A percentile compares a stretch with the other conserved stretches of the same genome.
These are phyloP conservation scores for Amoebophrya sp. DNA, from an alignment of 169 alveolate species.

Conservation along the genomic window DNA sequence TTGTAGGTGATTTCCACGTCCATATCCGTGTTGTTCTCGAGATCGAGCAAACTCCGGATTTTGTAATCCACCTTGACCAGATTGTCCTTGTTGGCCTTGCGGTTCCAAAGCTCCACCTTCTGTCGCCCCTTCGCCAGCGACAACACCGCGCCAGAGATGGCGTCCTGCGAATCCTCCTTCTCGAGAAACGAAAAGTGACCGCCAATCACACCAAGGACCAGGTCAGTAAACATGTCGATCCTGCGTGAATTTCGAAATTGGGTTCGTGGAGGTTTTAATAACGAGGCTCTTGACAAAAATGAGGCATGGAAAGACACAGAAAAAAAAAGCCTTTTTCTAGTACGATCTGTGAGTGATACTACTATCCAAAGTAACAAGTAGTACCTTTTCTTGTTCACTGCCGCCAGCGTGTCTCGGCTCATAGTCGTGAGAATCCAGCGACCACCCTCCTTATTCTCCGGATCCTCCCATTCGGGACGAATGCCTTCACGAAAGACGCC, in stretches of 20 bases:
- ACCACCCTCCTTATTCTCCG: background rate
- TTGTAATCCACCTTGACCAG: slow-evolving; percentile 2
- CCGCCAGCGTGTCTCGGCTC: no score
- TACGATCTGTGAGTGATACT: no score
- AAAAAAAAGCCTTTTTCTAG: no score
- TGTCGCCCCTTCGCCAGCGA: background rate
- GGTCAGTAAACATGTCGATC: background rate
- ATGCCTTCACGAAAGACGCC: background rate
- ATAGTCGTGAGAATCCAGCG: background rate
- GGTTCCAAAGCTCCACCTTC: slow-evolving; percentile 5
- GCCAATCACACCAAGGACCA: background rate
- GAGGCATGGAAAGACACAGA: no score
- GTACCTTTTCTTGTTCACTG: no score
- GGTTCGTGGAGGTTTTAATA: background rate
- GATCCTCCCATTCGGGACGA: background rate
- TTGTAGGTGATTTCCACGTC: background rate
- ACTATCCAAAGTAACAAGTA: no score
- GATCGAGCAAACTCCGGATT: background rate
- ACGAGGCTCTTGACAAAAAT: background rate
- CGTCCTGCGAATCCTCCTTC: background rate
- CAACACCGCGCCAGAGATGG: background rate
- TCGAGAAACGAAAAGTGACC: background rate
- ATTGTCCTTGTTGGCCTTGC: background rate
- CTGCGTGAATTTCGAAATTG: background rate
- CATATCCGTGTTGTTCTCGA: background rate